Evolutionary conservation across 164 flowering plant species (phyloP).

Genomic region (Vitis amurensis): DNA sequence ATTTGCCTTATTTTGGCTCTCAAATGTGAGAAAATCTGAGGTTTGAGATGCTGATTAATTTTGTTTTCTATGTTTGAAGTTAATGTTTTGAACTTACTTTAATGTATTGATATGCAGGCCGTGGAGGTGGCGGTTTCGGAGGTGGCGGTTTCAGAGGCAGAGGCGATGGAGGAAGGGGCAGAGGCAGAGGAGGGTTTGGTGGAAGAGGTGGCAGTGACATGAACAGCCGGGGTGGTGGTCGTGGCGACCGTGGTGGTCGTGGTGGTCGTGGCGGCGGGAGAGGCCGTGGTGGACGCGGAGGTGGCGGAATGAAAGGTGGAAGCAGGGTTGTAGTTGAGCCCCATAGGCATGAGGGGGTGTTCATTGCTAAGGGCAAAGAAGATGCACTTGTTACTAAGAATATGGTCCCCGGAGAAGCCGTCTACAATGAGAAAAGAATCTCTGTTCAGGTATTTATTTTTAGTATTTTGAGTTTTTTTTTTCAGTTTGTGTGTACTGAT

Average conservation of each 20-base stretch:
- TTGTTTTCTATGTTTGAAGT: not conserved
- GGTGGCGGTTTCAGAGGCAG: conserved; percentile 44
- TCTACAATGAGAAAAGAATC: conserved; percentile 88
- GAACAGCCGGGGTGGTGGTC: conserved; percentile 23
- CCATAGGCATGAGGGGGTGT: conserved; percentile 88
- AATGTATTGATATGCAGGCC: conserved; percentile 18
- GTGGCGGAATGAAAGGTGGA: conserved; percentile 88
- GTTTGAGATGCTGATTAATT: not conserved
- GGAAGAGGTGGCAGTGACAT: conserved; percentile 28
- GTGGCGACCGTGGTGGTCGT: conserved; percentile 25
- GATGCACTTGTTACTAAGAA: conserved; percentile 94
- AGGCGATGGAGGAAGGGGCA: conserved; percentile 32
- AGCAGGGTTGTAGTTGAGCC: conserved; percentile 81
- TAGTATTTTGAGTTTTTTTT: not conserved
- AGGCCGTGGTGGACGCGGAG: conserved; percentile 53
- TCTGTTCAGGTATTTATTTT: conserved; percentile 65
- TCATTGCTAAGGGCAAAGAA: conserved; percentile 90
- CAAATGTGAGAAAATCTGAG: too few relatives aligned
- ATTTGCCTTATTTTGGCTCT: too few relatives aligned
- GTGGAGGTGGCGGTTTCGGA: conserved; percentile 31
- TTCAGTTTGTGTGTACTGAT: not conserved
- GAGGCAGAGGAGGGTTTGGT: conserved; percentile 33
- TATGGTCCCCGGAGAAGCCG: conserved; percentile 87
- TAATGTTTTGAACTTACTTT: not conserved
- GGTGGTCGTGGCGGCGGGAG: conserved; percentile 49